These are phyloP conservation scores for Oryza glumipatula DNA, from an alignment of 176 grass and related monocot genomes.

Conservation along the genomic window DNA sequence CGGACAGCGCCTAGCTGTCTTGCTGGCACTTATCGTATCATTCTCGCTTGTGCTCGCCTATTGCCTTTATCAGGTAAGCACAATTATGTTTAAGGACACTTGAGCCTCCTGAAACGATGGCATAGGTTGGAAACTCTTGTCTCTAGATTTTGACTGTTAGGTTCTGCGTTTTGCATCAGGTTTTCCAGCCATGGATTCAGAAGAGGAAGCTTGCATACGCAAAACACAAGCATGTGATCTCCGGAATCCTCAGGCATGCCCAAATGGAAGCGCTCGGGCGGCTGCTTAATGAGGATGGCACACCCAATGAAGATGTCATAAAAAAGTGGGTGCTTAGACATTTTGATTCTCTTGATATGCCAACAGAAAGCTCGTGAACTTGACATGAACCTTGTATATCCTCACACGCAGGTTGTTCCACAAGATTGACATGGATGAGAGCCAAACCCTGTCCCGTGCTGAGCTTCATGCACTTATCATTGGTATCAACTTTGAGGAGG, in stretches of 20 bases:
- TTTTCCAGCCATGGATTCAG: constrained; percentile 98
- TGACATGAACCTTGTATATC: constrained; percentile 24
- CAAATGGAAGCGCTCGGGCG: constrained; percentile 54
- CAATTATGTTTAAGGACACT: not conserved
- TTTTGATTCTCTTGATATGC: not conserved
- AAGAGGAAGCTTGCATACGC: constrained; percentile 82
- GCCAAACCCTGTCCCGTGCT: constrained; percentile 44
- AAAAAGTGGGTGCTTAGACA: constrained; percentile 51
- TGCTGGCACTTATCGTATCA: constrained; percentile 65
- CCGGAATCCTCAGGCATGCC: constrained; percentile 77
- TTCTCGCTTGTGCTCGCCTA: constrained; percentile 75
- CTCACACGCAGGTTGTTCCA: constrained; percentile 65
- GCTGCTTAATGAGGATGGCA: constrained; percentile 61
- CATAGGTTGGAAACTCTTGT: not conserved
- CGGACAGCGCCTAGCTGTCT: constrained; percentile 60
- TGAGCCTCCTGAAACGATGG: not conserved
- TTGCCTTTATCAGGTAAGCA: constrained; percentile 85
- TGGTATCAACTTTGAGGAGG: constrained; percentile 67
- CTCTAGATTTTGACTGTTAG: constrained; percentile 22
- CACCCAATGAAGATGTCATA: constrained; percentile 59
- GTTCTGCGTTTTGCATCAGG: constrained; percentile 51
- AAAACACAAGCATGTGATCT: constrained; percentile 96
- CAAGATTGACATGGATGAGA: constrained; percentile 62
- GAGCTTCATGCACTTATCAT: constrained; percentile 75
- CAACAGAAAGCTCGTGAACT: constrained; percentile 26